Evolutionary conservation across 2,329 filamentous ascomycete genomes (phyloP), one percentile per base, ranked within the genome.

Genomic region (Diplodia seriata): DNA sequence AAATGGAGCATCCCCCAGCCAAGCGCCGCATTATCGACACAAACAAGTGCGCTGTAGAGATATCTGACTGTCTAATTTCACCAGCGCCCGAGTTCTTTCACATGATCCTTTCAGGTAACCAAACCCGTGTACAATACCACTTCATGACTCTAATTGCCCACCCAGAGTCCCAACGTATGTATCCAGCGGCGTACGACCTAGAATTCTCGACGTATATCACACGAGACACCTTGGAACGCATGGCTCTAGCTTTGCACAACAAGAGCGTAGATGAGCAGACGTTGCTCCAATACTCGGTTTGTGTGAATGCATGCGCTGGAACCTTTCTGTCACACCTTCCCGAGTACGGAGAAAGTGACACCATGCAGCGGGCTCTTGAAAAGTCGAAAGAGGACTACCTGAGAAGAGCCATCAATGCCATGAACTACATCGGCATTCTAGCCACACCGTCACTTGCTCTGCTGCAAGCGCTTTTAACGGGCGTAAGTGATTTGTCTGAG

Each of bases 401-500:
- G 9, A 73, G 70, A 29, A 75, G 75, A 47, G 73, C 74, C 3
- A 70, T 77, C 6, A 77, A 74, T 15, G 74, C 74, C 8, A 65
- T 78, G 9, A 74, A 76, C 43, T 70, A 68, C 18, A 65, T 77
- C 61, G 76, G 74, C 55, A 72, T 76, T 50, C 63, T 77, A 59
- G 73, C 70, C 8, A 67, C 71, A 8, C 74, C 76, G 1, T 76
- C 73, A 0, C 66, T 78, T 11, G 67, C 76, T 12, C 51, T 78
- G 4, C 72, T 74, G 12, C 76, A 77, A 50, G 76, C 70, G 1
- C 68, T 78, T 36, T 70, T 78, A 12, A 74, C 74, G 8, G 76
- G 75, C 1, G 75, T 76, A 68, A 69, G 74, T 73, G 62, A 12
- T 20, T n/a, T 11, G 6, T 49, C 29, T 54, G n/a, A 14, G 6